Evolutionary conservation across 805 yeast species (phyloP).

Genomic region (Komagataella pastoris): DNA sequence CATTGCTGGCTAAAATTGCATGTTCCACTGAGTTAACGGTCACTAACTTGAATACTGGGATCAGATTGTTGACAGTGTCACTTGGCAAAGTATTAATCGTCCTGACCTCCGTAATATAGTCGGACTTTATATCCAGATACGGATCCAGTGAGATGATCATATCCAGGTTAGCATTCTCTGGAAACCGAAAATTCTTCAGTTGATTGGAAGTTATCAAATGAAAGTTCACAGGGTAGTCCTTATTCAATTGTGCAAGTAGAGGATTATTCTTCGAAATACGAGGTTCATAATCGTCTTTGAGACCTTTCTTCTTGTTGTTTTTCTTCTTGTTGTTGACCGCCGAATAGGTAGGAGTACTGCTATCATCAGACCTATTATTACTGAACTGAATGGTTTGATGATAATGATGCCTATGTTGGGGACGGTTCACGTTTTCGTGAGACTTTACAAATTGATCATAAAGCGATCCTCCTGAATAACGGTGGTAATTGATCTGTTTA

Average conservation of each 20-base stretch:
- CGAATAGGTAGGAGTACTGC: background rate
- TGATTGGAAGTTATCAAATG: conserved; percentile 34
- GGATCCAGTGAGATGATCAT: conserved; percentile 37
- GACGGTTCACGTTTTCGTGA: background rate
- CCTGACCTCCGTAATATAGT: conserved; percentile 15
- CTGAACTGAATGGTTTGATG: background rate
- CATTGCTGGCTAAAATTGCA: conserved; percentile 11
- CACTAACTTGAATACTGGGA: conserved; percentile 33
- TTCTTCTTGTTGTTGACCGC: background rate
- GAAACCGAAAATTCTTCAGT: conserved; percentile 18
- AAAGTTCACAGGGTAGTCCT: conserved; percentile 14
- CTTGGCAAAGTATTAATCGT: background rate
- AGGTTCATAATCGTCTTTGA: conserved; percentile 13
- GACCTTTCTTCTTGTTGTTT: conserved; percentile 1
- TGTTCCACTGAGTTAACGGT: conserved; percentile 33
- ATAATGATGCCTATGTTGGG: background rate
- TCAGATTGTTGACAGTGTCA: conserved; percentile 4
- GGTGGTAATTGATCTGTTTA: conserved; percentile 44
- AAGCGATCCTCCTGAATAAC: conserved; percentile 55
- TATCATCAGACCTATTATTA: background rate
- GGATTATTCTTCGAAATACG: conserved; percentile 18
- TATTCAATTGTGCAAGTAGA: conserved; percentile 6
- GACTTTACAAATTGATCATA: conserved; percentile 21
- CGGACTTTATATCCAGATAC: conserved; percentile 16
- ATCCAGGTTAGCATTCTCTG: conserved; percentile 23